Evolutionary conservation across 1,139 yeast species (phyloP).

Genomic region (Debaryomyces nepalensis): DNA sequence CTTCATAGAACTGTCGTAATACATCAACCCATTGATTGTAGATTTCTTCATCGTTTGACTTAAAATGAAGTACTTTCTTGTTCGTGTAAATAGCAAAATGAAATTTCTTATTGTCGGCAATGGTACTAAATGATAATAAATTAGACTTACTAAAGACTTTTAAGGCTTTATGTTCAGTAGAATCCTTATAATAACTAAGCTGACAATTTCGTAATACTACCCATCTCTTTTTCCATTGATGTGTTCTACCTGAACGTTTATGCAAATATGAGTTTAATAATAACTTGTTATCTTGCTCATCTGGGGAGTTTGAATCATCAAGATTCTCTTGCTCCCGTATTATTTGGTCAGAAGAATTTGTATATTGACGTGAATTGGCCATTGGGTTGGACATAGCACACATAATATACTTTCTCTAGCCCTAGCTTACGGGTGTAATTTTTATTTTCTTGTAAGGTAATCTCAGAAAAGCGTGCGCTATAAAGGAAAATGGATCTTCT

Average conservation of each 20-base stretch:
- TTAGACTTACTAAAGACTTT: constrained; percentile 40
- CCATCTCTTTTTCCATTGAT: constrained; percentile 58
- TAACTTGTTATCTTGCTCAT: constrained; percentile 17
- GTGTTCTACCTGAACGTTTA: constrained; percentile 30
- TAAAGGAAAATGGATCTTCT: background rate
- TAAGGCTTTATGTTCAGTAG: constrained; percentile 58
- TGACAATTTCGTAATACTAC: constrained; percentile 61
- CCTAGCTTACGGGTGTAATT: background rate
- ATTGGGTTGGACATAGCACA: background rate
- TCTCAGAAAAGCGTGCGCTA: constrained; percentile 4
- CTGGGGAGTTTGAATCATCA: background rate
- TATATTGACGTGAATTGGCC: background rate
- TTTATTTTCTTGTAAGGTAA: constrained; percentile 2
- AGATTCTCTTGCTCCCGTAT: background rate
- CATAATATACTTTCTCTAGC: background rate
- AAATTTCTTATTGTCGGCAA: constrained; percentile 38
- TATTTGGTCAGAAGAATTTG: background rate
- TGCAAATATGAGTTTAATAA: constrained; percentile 23
- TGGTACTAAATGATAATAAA: constrained; percentile 28
- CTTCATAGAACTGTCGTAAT: constrained; percentile 29
- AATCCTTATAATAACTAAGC: constrained; percentile 61
- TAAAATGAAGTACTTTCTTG: constrained; percentile 47
- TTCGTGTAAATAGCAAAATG: constrained; percentile 49
- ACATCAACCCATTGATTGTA: constrained; percentile 48
- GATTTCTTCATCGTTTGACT: constrained; percentile 37